Conservation (phyloP, 805 yeast species). For the Saccharomycopsis oosterbeekiorum region DNA sequence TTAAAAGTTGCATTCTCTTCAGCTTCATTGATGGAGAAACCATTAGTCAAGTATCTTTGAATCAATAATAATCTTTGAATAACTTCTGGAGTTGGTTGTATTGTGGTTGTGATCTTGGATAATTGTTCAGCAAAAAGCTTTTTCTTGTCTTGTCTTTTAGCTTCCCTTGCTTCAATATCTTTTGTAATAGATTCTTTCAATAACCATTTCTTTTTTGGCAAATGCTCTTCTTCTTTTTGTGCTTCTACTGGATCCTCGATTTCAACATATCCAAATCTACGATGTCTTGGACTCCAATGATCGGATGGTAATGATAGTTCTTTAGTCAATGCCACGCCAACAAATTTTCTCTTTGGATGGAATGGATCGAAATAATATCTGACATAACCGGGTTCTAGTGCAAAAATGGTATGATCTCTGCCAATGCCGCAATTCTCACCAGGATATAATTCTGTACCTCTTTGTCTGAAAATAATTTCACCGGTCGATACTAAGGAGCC, state of each 20-base stretch:
- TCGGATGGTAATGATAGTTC: slow-evolving; percentile 69
- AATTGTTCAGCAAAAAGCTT: slow-evolving; percentile 27
- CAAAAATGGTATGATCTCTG: slow-evolving; percentile 85
- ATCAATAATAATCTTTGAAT: slow-evolving; percentile 44
- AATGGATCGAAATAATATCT: slow-evolving; percentile 90
- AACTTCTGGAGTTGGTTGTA: slow-evolving; percentile 30
- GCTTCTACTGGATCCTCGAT: slow-evolving; percentile 44
- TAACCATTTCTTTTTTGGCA: slow-evolving; percentile 59
- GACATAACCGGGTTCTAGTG: slow-evolving; percentile 87
- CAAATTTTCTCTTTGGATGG: slow-evolving; percentile 85
- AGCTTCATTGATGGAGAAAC: slow-evolving; percentile 48
- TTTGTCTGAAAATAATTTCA: slow-evolving; percentile 81
- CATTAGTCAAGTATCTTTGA: slow-evolving; percentile 47
- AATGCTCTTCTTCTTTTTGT: slow-evolving; percentile 44
- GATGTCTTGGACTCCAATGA: slow-evolving; percentile 78
- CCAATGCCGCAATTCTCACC: slow-evolving; percentile 90
- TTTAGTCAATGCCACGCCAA: slow-evolving; percentile 71
- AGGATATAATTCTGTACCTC: slow-evolving; percentile 92
- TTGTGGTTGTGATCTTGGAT: slow-evolving; percentile 22
- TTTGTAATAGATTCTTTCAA: slow-evolving; percentile 43
- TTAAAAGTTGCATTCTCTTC: slow-evolving; percentile 47
- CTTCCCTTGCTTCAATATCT: slow-evolving; percentile 32
- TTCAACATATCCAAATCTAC: slow-evolving; percentile 70
- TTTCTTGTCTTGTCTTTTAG: slow-evolving; percentile 27
- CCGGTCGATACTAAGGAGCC: slow-evolving; percentile 68